phyloP scores from a whole-genome alignment of 495 filamentous ascomycete species.

The Penicillium cosmopolitanum region DNA sequence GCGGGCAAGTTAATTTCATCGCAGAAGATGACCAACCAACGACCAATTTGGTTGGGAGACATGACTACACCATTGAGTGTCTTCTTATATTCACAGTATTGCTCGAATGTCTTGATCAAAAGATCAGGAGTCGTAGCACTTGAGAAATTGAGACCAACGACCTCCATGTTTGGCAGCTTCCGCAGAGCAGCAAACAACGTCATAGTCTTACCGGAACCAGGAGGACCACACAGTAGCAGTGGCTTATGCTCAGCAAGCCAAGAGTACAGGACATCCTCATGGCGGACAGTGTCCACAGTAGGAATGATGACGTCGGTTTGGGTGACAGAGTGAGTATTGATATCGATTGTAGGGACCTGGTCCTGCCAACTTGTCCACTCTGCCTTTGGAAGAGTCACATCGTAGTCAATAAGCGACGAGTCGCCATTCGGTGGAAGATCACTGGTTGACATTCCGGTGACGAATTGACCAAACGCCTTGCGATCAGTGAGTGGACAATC shows the following conservation, averaged over 20 bases:
- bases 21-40: slow-evolving; percentile 98
- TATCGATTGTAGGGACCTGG: slow-evolving; percentile 89
- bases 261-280: slow-evolving; percentile 97
- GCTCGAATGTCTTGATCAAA: slow-evolving; percentile 97
- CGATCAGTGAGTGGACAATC: slow-evolving; percentile 90
- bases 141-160: slow-evolving; percentile 98
- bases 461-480: slow-evolving; percentile 82
- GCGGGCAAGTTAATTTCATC: slow-evolving; percentile 99
- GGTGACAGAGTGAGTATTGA: slow-evolving; percentile 96
- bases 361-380: slow-evolving; percentile 94
- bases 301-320: slow-evolving; percentile 98
- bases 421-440: slow-evolving; percentile 77
- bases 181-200: slow-evolving; percentile 95
- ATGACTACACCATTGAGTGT: slow-evolving; percentile 95
- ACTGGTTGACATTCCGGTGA: slow-evolving; percentile 78
- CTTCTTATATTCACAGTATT: slow-evolving; percentile 99
- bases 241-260: slow-evolving; percentile 99
- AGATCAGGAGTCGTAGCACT: slow-evolving; percentile 97
- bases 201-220: slow-evolving; percentile 99
- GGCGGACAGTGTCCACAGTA: slow-evolving; percentile 92
- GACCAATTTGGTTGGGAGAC: slow-evolving; percentile 92
- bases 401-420: slow-evolving; percentile 90
- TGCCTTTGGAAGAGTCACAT: slow-evolving; percentile 81
- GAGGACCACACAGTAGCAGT: slow-evolving; percentile 92
- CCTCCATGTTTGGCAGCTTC: slow-evolving; percentile 97